These are phyloP conservation scores for Pseudogymnoascus sp. DNA, from an alignment of 2,329 filamentous ascomycete genomes.

Conservation along the genomic window DNA sequence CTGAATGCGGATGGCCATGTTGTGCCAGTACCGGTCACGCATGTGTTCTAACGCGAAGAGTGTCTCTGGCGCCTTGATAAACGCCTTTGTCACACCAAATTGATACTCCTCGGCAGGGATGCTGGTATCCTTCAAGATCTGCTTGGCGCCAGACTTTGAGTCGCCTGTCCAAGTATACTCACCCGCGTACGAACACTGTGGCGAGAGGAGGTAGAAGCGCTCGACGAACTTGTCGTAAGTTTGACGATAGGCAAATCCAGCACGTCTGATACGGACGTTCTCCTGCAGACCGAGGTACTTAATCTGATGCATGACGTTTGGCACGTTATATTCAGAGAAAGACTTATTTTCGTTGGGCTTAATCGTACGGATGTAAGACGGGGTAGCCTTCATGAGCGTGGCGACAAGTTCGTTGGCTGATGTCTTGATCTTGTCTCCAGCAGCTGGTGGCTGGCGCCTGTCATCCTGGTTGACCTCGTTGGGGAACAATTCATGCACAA, in stretches of 20 bases:
- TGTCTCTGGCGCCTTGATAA: slow-evolving; percentile 96
- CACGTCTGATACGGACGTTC: slow-evolving; percentile 93
- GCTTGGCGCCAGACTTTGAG: slow-evolving; percentile 74
- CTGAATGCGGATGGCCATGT: slow-evolving; percentile 97
- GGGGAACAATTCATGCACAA: slow-evolving; percentile 84
- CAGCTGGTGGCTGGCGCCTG: slow-evolving; percentile 84
- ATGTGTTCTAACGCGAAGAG: slow-evolving; percentile 95
- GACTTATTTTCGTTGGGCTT: slow-evolving; percentile 99
- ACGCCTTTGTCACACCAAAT: slow-evolving; percentile 92
- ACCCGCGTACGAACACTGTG: slow-evolving; percentile 89
- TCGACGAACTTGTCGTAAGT: slow-evolving; percentile 98
- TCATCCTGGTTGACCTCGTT: slow-evolving; percentile 93
- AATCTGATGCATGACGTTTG: slow-evolving; percentile 94
- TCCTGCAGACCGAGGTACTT: slow-evolving; percentile 99
- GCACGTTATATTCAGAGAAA: slow-evolving; percentile 79
- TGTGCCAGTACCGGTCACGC: slow-evolving; percentile 97
- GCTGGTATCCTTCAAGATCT: slow-evolving; percentile 92
- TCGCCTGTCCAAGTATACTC: slow-evolving; percentile 95
- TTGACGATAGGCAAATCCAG: slow-evolving; percentile 93
- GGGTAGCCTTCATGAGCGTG: slow-evolving; percentile 93
- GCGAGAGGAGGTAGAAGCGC: slow-evolving; percentile 89
- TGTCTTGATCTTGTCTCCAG: slow-evolving; percentile 89
- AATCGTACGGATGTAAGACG: slow-evolving; percentile 97
- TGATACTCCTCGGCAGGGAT: slow-evolving; percentile 95
- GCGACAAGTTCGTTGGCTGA: slow-evolving; percentile 93